Evolutionary conservation across 805 yeast species (phyloP).

Genomic region (Myxozyma udenii): DNA sequence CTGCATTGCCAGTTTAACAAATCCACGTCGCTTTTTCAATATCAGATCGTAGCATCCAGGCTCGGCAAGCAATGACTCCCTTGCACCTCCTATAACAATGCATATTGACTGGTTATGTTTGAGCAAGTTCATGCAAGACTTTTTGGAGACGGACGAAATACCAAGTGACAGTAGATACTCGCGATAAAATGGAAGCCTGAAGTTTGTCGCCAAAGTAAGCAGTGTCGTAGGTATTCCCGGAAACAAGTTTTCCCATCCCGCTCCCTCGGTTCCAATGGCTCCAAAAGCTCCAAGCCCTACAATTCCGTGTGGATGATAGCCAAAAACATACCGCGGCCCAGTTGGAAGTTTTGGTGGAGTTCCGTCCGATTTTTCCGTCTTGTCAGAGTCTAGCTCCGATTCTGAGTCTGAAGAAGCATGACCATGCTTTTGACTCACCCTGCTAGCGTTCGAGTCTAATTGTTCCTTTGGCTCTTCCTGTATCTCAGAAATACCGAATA

Average conservation of each 20-base stretch:
- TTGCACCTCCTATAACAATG: constrained; percentile 94
- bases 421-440: not conserved
- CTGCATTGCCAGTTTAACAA: constrained; percentile 73
- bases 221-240: constrained; percentile 83
- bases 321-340: constrained; percentile 65
- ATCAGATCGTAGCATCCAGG: constrained; percentile 65
- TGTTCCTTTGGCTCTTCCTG: not conserved
- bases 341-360: not conserved
- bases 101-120: constrained; percentile 69
- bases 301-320: constrained; percentile 96
- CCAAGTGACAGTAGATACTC: constrained; percentile 83
- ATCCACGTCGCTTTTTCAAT: constrained; percentile 76
- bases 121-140: constrained; percentile 64
- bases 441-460: not conserved
- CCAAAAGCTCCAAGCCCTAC: constrained; percentile 90
- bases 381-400: not conserved
- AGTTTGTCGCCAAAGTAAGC: constrained; percentile 79
- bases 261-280: constrained; percentile 76
- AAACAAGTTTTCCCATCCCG: constrained; percentile 60
- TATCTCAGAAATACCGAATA: constrained; percentile 18
- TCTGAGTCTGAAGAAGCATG: not conserved
- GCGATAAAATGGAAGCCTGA: constrained; percentile 76
- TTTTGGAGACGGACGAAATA: constrained; percentile 75
- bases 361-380: not conserved
- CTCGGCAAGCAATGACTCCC: constrained; percentile 70